These are phyloP conservation scores for Claviceps citrina DNA, from an alignment of 2,329 filamentous ascomycete genomes.

Conservation along the genomic window DNA sequence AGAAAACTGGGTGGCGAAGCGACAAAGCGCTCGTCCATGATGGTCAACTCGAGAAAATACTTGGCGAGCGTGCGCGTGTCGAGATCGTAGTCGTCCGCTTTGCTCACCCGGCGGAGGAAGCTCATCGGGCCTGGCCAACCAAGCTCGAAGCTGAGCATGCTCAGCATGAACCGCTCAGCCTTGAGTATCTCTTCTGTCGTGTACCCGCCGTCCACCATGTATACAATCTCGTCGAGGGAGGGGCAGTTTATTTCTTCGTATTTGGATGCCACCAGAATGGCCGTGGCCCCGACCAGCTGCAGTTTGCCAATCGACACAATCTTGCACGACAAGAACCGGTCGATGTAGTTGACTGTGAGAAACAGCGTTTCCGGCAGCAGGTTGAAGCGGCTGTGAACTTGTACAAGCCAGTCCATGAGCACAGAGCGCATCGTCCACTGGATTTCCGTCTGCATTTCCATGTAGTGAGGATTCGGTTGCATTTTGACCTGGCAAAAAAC, in stretches of 20 bases:
- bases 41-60: constrained; percentile 90
- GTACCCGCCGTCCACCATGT: constrained; percentile 94
- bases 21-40: constrained; percentile 97
- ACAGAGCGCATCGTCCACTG: constrained; percentile 98
- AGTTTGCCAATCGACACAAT: constrained; percentile 89
- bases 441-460: constrained; percentile 93
- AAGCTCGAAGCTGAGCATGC: constrained; percentile 86
- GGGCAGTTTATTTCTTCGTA: constrained; percentile 99
- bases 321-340: constrained; percentile 89
- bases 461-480: constrained; percentile 83
- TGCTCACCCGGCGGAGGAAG: constrained; percentile 91
- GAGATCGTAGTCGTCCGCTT: constrained; percentile 92
- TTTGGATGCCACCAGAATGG: constrained; percentile 89
- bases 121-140: constrained; percentile 99
- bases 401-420: constrained; percentile 94
- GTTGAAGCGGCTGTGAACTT: constrained; percentile 84
- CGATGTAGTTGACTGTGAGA: constrained; percentile 89
- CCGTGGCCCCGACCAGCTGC: constrained; percentile 89
- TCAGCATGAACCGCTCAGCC: constrained; percentile 95
- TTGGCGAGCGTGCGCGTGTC: constrained; percentile 92
- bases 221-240: constrained; percentile 86
- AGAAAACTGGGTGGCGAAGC: constrained; percentile 79
- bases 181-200: constrained; percentile 84
- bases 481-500: constrained; percentile 44
- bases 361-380: constrained; percentile 91